Evolutionary conservation across 2,329 filamentous ascomycete species (phyloP), one percentile per base, ranked within the genome.

Genomic region (Paecilomyces sp.): DNA sequence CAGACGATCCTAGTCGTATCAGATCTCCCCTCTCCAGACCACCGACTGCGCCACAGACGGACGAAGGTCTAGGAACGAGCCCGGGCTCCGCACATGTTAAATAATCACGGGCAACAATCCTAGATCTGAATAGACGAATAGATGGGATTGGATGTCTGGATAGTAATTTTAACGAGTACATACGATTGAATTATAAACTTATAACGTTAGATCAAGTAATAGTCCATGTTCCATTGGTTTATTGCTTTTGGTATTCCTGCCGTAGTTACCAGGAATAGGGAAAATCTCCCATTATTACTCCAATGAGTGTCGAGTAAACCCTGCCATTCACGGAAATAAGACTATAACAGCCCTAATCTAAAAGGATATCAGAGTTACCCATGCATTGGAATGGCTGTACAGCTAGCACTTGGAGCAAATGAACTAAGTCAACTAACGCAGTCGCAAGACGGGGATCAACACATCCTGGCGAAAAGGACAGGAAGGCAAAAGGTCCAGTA

Each of bases 1-100:
- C 64, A 3, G 41, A 50, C 25, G 33, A 50, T 18, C 0, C 24
- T 15, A 30, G 0, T 15, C 59, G 63, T 15, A 70, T 67, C 36
- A 67, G 67, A 18, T 74, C 75, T 2, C 75, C 75, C 55, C 71
- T 75, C 22, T 67, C 76, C 13, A 68, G 60, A 51, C 68, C 71
- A 54, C 67, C 69, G 6, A 65, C 63, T 34, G 67, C 68, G 6
- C 64, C 60, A 5, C 31, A 66, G 13, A 70, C 63, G 34, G 70
- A 74, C 63, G 69, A 71, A 59, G 68, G 67, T 13, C 61, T 74
- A 56, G 69, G 71, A 11, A 68, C 68, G 13, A 69, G 72, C 62
- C 68, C 68, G 5, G 61, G 53, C 15, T 54, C 34, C 36, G 36
- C 51, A 34, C 28, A 30, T 51, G 60, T 57, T 24, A 60, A 28